phyloP scores from a whole-genome alignment of 2,329 filamentous ascomycete genomes.

The Thermochaetoides dissita region DNA sequence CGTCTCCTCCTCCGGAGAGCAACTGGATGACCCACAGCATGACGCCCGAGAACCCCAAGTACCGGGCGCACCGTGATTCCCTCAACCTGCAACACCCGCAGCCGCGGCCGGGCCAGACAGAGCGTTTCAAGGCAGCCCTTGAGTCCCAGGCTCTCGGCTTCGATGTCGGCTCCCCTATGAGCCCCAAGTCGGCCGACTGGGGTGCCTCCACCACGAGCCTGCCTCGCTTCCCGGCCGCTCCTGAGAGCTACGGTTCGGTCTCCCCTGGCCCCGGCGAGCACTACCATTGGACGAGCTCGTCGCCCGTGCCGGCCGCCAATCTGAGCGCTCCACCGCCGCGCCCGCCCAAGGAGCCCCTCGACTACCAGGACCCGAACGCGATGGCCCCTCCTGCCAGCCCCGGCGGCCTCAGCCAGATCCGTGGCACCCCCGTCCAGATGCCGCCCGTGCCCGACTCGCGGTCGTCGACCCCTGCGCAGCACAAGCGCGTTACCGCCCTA shows the following conservation, averaged over 20 bases:
- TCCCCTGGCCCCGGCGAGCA: constrained; percentile 18
- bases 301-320: constrained; percentile 20
- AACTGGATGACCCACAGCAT: constrained; percentile 30
- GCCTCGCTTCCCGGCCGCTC: constrained; percentile 34
- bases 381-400: constrained; percentile 11
- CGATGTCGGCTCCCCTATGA: constrained; percentile 36
- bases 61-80: constrained; percentile 69
- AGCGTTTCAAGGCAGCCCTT: constrained; percentile 58
- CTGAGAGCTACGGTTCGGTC: constrained; percentile 33
- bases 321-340: constrained; percentile 32
- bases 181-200: constrained; percentile 48
- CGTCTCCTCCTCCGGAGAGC: constrained; percentile 22
- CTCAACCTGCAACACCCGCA: constrained; percentile 69
- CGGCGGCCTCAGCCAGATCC: constrained; percentile 8
- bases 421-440: constrained; percentile 19
- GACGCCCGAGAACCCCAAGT: constrained; percentile 58
- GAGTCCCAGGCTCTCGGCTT: constrained; percentile 61
- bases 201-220: constrained; percentile 46
- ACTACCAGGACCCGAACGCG: constrained; percentile 17
- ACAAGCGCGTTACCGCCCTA: constrained; percentile 35
- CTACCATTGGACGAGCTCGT: constrained; percentile 34
- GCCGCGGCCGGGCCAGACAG: constrained; percentile 58
- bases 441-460: too few species aligned
- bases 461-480: constrained; percentile 33
- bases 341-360: constrained; percentile 50